Conservation (phyloP, 148 eudicot species). For the Rhododendron kiyosumense region DNA sequence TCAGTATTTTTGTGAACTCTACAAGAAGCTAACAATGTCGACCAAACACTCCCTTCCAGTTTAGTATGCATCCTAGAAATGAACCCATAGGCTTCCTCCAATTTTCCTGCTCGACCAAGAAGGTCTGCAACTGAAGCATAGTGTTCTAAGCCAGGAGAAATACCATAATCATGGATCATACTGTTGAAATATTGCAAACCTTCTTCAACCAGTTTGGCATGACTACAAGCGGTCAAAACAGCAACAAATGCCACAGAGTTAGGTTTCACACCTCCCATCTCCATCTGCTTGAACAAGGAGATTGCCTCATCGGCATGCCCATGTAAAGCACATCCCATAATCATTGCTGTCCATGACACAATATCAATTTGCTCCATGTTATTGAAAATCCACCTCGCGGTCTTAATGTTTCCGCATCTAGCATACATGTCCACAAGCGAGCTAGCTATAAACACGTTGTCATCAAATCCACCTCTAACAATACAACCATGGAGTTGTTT, state of each 20-base stretch:
- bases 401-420: slow-evolving; percentile 63
- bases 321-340: slow-evolving; percentile 71
- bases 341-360: slow-evolving; percentile 87
- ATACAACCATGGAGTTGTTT: slow-evolving; percentile 74
- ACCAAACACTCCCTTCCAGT: slow-evolving; percentile 51
- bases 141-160: slow-evolving; percentile 62
- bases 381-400: slow-evolving; percentile 57
- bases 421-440: slow-evolving; percentile 89
- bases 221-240: slow-evolving; percentile 78
- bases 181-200: slow-evolving; percentile 44
- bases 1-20: slow-evolving; percentile 58
- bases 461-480: slow-evolving; percentile 44
- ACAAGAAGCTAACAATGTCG: slow-evolving; percentile 61
- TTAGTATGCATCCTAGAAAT: slow-evolving; percentile 35
- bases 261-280: slow-evolving; percentile 47
- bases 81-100: slow-evolving; percentile 63
- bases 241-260: slow-evolving; percentile 57
- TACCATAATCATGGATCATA: slow-evolving; percentile 41
- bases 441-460: slow-evolving; percentile 65
- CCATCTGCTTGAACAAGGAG: slow-evolving; percentile 52
- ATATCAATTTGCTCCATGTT: slow-evolving; percentile 52
- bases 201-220: slow-evolving; percentile 60
- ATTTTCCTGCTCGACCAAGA: slow-evolving; percentile 77
- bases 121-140: slow-evolving; percentile 68
- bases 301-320: slow-evolving; percentile 65